Conservation (phyloP, 2,329 filamentous ascomycete species). For the Fusarium stilboides region DNA sequence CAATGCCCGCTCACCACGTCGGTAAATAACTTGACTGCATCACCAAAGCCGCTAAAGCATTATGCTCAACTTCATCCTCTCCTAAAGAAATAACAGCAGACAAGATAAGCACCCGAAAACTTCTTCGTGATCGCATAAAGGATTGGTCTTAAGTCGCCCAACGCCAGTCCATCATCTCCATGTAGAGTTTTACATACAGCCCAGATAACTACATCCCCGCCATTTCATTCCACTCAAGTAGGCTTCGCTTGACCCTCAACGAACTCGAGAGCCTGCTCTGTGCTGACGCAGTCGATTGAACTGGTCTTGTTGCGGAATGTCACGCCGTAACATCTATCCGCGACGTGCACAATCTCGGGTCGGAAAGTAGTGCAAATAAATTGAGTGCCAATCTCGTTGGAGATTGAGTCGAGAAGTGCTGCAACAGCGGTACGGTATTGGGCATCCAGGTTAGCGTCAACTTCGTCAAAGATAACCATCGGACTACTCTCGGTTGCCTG, state of each 20-base stretch:
- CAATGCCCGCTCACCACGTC: conserved; percentile 27
- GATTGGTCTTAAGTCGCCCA: conserved; percentile 47
- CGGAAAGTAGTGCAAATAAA: conserved; percentile 99
- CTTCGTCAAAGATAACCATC: conserved; percentile 99
- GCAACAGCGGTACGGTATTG: conserved; percentile 98
- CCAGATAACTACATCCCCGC: conserved; percentile 20
- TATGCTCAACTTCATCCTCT: conserved; percentile 31
- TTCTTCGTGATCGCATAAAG: conserved; percentile 47
- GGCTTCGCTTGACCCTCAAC: conserved; percentile 83
- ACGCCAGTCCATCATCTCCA: conserved; percentile 44
- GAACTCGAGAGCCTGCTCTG: conserved; percentile 91
- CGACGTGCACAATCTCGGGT: conserved; percentile 94
- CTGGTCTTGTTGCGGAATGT: conserved; percentile 95
- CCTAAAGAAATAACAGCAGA: conserved; percentile 28
- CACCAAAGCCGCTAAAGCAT: conserved; percentile 31
- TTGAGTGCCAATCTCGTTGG: conserved; percentile 76
- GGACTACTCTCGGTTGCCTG: conserved; percentile 97
- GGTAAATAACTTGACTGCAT: conserved; percentile 31
- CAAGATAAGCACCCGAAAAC: conserved; percentile 33
- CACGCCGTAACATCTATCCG: conserved; percentile 98
- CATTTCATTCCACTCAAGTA: conserved; percentile 29
- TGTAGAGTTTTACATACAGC: conserved; percentile 44
- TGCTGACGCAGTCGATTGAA: conserved; percentile 89
- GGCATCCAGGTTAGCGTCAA: conserved; percentile 97
- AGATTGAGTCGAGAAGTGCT: conserved; percentile 85